Base-by-base conservation (phyloP, 1,284 basidiomycete species). In the Trichosporon sp. region DNA sequence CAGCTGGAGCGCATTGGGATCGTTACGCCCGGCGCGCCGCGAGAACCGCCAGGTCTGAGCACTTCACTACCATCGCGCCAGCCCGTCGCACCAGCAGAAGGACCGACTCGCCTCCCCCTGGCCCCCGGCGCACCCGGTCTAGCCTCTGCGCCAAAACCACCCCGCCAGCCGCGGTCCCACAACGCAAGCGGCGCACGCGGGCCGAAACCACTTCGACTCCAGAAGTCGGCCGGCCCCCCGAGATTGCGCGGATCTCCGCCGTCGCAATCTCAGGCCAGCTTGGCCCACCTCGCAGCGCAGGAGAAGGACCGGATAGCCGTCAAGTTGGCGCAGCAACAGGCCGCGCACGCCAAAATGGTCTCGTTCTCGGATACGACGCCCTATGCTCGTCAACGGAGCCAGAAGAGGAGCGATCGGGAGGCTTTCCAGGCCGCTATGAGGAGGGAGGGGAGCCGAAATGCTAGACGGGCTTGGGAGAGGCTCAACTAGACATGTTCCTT, bases 391-490 rank as follows among this genome's bases (percentile, higher is more conserved):
- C 31, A 12, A 12, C 59, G 59, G 31, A 63, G 32, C 32, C 59
- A 63, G 59, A 63, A 63, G 59, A 32, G n/a, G 31, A 63, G 32
- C 32, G 59, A 63, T 31, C 59, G 59, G 12, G 59, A 63, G 31
- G 59, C 59, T 4, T 63, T 63, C 59, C 59, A 63, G 59, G 59
- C 59, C 2, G 59, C 59, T 5, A 63, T 63, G 59, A 32, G 31
- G 31, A 14, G 59, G 5, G 59, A 63, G 59, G 59, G 59, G 1
- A 35, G 32, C 2, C 31, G 59, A 2, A 4, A 14, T 2, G 59
- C 59, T 4, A 14, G 32, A 31, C 59, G 21, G 6, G 59, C 59
- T 12, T 35, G 31, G 31, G 59, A 63, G 59, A 14, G 59, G 4
- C 32, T 63, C 14, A 14, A 63, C 31, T 63, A n/a, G 32, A 26